Percentiles rank a stretch among this genome's conserved stretches.
Conservation (phyloP, 371 early-diverging fungal genomes). For the Apophysomyces variabilis region DNA sequence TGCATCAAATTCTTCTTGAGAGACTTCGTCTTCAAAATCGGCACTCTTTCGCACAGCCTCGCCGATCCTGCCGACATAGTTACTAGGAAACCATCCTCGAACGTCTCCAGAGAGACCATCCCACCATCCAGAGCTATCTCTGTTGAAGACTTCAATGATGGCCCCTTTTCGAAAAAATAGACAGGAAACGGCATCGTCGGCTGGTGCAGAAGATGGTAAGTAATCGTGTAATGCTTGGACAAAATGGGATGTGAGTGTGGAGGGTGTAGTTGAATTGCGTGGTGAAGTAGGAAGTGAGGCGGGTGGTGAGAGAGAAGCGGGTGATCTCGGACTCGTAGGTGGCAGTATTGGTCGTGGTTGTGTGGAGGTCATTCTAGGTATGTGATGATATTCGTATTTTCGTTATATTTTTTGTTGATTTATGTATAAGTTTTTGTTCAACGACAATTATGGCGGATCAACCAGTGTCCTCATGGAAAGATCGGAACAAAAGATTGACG, state of each 20-base stretch:
- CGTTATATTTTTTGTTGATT: slow-evolving; percentile 3
- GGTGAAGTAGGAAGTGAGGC: slow-evolving; percentile 23
- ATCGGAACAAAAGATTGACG: slow-evolving; percentile 11
- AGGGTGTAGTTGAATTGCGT: slow-evolving; percentile 14
- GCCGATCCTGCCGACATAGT: slow-evolving; percentile 53
- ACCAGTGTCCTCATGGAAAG: slow-evolving; percentile 12
- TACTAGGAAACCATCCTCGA: slow-evolving; percentile 59
- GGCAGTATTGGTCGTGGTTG: slow-evolving; percentile 10
- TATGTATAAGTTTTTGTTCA: slow-evolving; percentile 8
- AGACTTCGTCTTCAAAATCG: slow-evolving; percentile 46
- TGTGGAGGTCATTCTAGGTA: slow-evolving; percentile 14
- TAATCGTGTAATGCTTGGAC: slow-evolving; percentile 57
- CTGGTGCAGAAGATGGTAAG: slow-evolving; percentile 41
- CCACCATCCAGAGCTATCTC: slow-evolving; percentile 60
- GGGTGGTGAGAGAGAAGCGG: slow-evolving; percentile 21
- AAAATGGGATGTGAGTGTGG: slow-evolving; percentile 42
- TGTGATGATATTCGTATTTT: slow-evolving; percentile 9
- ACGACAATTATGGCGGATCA: slow-evolving; percentile 13
- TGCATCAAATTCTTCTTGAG: slow-evolving; percentile 32
- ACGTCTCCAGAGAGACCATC: slow-evolving; percentile 50
- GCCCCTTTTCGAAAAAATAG: slow-evolving; percentile 51
- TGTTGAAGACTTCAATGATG: slow-evolving; percentile 56
- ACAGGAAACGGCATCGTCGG: slow-evolving; percentile 44
- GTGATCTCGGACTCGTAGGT: slow-evolving; percentile 1
- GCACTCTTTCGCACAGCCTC: slow-evolving; percentile 36